Evolutionary conservation across 2,329 filamentous ascomycete species (phyloP).

Genomic region (Chalara sp.): DNA sequence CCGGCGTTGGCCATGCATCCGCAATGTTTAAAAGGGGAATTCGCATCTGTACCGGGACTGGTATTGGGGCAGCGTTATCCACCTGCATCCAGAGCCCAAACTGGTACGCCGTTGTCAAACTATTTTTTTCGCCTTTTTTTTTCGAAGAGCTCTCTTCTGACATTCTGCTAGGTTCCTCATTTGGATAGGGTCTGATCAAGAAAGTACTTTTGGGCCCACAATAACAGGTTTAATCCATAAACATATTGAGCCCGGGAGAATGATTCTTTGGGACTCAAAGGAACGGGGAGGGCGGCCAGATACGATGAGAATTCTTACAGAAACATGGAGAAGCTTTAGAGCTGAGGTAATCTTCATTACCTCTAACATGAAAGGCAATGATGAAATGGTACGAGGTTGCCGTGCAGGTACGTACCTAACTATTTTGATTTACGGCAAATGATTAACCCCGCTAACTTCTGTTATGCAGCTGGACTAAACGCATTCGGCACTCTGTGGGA

Average conservation of each 20-base stretch:
- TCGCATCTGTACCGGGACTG: slow-evolving; percentile 34
- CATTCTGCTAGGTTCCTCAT: slow-evolving; percentile 31
- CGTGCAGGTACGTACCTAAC: slow-evolving; percentile 26
- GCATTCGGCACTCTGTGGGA: slow-evolving; percentile 35
- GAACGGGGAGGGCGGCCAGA: slow-evolving; percentile 34
- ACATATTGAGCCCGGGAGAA: slow-evolving; percentile 33
- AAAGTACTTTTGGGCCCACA: slow-evolving; percentile 34
- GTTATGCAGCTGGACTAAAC: slow-evolving; percentile 27
- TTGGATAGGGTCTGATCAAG: slow-evolving; percentile 36
- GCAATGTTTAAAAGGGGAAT: slow-evolving; percentile 37
- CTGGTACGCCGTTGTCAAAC: slow-evolving; percentile 21
- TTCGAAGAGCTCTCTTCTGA: slow-evolving; percentile 1
- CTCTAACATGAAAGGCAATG: slow-evolving; percentile 34
- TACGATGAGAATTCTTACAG: slow-evolving; percentile 31
- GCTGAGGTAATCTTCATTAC: slow-evolving; percentile 38
- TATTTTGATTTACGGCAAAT: neutral
- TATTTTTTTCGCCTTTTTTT: neutral
- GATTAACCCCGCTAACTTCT: slow-evolving; percentile 9
- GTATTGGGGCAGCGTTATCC: slow-evolving; percentile 34
- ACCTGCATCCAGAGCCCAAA: slow-evolving; percentile 35
- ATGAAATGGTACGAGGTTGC: slow-evolving; percentile 38
- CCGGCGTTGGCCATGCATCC: slow-evolving; percentile 35
- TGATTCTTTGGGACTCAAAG: slow-evolving; percentile 37
- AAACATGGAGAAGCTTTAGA: slow-evolving; percentile 32
- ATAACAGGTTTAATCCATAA: slow-evolving; percentile 32